phyloP scores from a whole-genome alignment of 2,329 filamentous ascomycete species.

The Drechmeria coniospora region DNA sequence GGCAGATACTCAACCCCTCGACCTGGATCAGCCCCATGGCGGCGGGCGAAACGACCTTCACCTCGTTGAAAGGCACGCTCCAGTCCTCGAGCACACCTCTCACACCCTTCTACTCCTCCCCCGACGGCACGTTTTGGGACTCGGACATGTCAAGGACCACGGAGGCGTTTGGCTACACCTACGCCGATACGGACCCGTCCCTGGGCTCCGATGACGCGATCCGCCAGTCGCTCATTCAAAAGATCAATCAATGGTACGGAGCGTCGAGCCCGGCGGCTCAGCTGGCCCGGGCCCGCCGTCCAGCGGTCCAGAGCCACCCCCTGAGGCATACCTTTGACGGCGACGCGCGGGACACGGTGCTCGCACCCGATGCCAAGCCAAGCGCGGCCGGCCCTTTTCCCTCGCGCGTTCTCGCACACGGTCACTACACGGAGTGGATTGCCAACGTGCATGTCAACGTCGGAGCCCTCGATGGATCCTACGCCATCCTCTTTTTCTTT shows the following conservation, averaged over 20 bases:
- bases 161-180: conserved; percentile 56
- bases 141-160: conserved; percentile 45
- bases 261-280: conserved; percentile 14
- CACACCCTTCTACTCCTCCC: conserved; percentile 48
- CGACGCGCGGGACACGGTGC: background rate
- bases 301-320: background rate
- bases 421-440: conserved; percentile 47
- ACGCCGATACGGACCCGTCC: conserved; percentile 39
- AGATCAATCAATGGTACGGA: conserved; percentile 37
- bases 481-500: conserved; percentile 51
- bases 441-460: conserved; percentile 49
- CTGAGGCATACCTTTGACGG: background rate
- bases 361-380: conserved; percentile 12
- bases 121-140: conserved; percentile 50
- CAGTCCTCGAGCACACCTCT: conserved; percentile 42
- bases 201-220: conserved; percentile 10
- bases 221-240: conserved; percentile 18
- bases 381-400: conserved; percentile 9
- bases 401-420: conserved; percentile 19
- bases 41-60: conserved; percentile 45
- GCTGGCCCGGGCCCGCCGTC: conserved; percentile 2
- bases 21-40: conserved; percentile 46
- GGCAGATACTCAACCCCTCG: conserved; percentile 58
- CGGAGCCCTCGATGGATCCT: conserved; percentile 44
- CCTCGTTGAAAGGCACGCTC: conserved; percentile 34